phyloP scores from a whole-genome alignment of 2,329 filamentous ascomycete species.

The Tolypocladium album region DNA sequence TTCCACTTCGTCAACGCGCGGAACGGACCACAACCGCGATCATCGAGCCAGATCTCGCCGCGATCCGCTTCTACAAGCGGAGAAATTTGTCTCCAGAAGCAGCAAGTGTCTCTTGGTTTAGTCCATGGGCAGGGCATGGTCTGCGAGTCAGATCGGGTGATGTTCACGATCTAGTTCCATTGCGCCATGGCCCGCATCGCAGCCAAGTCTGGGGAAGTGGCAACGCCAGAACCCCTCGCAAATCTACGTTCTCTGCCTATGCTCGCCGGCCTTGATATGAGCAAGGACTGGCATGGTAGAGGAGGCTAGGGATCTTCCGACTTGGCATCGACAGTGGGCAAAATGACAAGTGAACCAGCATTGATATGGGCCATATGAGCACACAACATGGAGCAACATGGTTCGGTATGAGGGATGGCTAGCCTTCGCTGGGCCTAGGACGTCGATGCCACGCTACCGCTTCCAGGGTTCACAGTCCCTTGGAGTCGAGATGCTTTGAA shows the following conservation, averaged over 20 bases:
- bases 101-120: not conserved
- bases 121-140: not conserved
- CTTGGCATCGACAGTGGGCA: not conserved
- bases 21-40: not conserved
- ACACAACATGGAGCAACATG: not conserved
- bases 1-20: not conserved
- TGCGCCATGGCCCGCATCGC: not conserved
- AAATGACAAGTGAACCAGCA: not conserved
- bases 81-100: not conserved
- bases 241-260: not conserved
- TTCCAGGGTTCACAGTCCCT: not conserved
- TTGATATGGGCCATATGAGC: not conserved
- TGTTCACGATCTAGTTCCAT: not conserved
- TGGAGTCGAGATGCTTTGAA: not conserved
- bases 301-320: not conserved
- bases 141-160: not conserved
- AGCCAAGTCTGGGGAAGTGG: not conserved
- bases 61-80: not conserved
- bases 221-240: not conserved
- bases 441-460: not conserved
- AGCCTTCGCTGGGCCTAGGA: not conserved
- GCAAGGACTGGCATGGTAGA: not conserved
- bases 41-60: not conserved
- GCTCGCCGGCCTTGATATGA: not conserved
- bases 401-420: not conserved